Percentiles rank a stretch among this genome's conserved stretches.
phyloP scores from a whole-genome alignment of 768 basidiomycete genomes.

The Tremella yokohamensis region DNA sequence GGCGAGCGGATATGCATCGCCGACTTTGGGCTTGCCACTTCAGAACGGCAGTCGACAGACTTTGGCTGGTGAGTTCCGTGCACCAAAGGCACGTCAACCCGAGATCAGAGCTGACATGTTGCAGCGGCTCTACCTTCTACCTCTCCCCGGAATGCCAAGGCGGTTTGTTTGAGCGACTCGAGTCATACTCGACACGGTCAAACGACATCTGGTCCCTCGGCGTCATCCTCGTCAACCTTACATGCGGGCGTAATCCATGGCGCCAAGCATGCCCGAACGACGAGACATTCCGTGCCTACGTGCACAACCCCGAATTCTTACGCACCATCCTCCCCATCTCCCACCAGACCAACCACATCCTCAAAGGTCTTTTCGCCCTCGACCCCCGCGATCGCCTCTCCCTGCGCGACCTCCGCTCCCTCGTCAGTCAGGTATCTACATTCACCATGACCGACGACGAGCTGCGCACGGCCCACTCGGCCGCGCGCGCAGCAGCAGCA shows the following conservation, averaged over 20 bases:
- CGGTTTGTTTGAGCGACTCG: constrained; percentile 54
- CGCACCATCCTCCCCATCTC: constrained; percentile 71
- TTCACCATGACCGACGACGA: constrained; percentile 63
- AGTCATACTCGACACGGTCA: constrained; percentile 66
- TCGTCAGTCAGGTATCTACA: constrained; percentile 59
- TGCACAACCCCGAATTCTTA: constrained; percentile 64
- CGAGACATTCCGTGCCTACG: constrained; percentile 74
- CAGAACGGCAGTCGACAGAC: constrained; percentile 76
- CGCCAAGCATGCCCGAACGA: constrained; percentile 62
- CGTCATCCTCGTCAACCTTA: constrained; percentile 70
- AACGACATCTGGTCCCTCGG: constrained; percentile 98
- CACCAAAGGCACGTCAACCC: background rate
- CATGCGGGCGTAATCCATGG: constrained; percentile 76
- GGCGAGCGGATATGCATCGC: constrained; percentile 79
- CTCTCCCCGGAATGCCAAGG: constrained; percentile 79
- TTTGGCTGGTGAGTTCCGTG: constrained; percentile 62
- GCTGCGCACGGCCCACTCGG: constrained; percentile 48
- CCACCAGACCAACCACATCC: constrained; percentile 60
- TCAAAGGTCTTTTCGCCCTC: constrained; percentile 69
- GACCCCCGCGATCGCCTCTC: constrained; percentile 63
- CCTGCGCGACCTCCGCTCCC: constrained; percentile 61
- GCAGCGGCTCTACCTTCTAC: constrained; percentile 84
- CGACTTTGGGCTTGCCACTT: constrained; percentile 91
- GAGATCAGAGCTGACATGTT: background rate
- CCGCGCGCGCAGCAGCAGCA: constrained; percentile 42